Conservation (phyloP, 768 basidiomycete genomes). For the Tephrocybe sp. region DNA sequence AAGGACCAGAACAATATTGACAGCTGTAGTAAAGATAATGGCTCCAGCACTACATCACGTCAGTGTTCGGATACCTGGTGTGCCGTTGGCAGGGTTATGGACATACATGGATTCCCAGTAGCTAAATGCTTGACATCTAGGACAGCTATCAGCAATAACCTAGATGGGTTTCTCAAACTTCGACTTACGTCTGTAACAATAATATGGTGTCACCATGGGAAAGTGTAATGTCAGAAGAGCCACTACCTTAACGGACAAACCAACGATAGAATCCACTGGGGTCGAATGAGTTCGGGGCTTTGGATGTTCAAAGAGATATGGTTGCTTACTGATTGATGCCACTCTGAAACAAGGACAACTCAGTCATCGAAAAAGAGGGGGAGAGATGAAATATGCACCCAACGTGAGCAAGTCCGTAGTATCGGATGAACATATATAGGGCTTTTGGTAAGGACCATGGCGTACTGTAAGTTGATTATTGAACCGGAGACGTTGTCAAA, state of each 20-base stretch:
- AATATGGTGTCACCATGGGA: not conserved
- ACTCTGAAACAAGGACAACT: not conserved
- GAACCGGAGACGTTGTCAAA: not conserved
- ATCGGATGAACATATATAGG: constrained; percentile 10
- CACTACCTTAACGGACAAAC: not conserved
- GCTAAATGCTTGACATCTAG: not conserved
- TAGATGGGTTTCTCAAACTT: not conserved
- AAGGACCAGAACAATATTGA: constrained; percentile 8
- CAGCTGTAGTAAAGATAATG: constrained; percentile 2
- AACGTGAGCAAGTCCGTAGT: constrained; percentile 7
- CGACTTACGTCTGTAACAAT: not conserved
- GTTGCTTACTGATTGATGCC: not conserved
- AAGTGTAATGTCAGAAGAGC: not conserved
- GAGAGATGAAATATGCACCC: not conserved
- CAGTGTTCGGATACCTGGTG: not conserved
- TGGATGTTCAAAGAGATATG: not conserved
- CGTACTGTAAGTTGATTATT: not conserved
- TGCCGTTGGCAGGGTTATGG: not conserved
- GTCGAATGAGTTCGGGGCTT: not conserved
- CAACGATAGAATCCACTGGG: constrained; percentile 1
- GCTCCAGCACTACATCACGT: not conserved
- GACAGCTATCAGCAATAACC: not conserved
- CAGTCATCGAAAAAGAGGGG: not conserved
- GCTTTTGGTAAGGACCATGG: constrained; percentile 9
- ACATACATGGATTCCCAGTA: constrained; percentile 1